A percentile compares a stretch with the other conserved stretches of the same genome.
These are phyloP conservation scores for Euptelea pleiosperma DNA, from an alignment of 164 flowering plant genomes.

Conservation along the genomic window DNA sequence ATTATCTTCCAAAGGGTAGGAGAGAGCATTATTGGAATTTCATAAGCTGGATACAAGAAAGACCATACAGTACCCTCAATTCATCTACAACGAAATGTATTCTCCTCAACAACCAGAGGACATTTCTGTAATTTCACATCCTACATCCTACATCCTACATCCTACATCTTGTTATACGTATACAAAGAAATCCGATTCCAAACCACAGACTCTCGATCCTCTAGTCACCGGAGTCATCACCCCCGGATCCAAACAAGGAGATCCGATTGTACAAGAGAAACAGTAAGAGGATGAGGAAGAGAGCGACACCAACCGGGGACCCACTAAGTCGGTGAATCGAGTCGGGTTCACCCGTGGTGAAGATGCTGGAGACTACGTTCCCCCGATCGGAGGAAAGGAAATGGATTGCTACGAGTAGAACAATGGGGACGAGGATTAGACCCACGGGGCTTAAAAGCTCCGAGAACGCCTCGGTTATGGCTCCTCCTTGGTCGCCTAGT, in stretches of 20 bases:
- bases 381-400: constrained; percentile 80
- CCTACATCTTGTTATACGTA: too few species aligned
- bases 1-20: too few species aligned
- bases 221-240: constrained; percentile 44
- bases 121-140: not conserved
- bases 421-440: constrained; percentile 64
- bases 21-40: too few species aligned
- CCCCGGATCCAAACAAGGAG: constrained; percentile 67
- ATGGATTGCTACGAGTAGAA: constrained; percentile 67
- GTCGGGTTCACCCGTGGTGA: constrained; percentile 74
- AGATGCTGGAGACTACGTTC: constrained; percentile 40
- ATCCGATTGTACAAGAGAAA: constrained; percentile 59
- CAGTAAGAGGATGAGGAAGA: constrained; percentile 58
- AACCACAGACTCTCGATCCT: too few species aligned
- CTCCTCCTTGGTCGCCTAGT: constrained; percentile 70
- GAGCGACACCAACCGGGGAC: constrained; percentile 84
- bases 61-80: too few species aligned
- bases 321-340: constrained; percentile 84
- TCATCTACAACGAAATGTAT: too few species aligned
- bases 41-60: too few species aligned
- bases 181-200: too few species aligned
- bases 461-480: constrained; percentile 54
- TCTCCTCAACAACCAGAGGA: too few species aligned
- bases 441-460: constrained; percentile 68
- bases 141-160: too few species aligned